Conservation (phyloP, 23 red algal species). For the Gracilaria gracilis region DNA sequence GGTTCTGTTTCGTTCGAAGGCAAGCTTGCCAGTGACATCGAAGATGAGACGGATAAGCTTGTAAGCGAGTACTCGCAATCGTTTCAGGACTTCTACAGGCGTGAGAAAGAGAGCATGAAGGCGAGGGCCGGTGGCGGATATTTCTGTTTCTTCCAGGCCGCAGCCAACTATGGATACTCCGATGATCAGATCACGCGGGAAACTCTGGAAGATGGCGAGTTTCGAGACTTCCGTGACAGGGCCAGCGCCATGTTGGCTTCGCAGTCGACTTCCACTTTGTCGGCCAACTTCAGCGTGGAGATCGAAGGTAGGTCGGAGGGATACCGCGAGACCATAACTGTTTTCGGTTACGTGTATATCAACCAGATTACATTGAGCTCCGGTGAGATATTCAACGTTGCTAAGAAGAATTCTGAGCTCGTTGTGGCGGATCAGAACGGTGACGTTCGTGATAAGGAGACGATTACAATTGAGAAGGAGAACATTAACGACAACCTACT, state of each 20-base stretch:
- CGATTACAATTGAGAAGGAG: neutral
- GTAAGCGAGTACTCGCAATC: neutral
- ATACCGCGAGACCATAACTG: neutral
- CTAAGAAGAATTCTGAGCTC: slow-evolving; percentile 24
- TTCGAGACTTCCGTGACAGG: neutral
- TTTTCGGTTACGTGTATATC: slow-evolving; percentile 20
- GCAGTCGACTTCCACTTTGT: neutral
- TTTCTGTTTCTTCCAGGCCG: slow-evolving; percentile 34
- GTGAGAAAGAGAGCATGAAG: neutral
- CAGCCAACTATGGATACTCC: slow-evolving; percentile 15
- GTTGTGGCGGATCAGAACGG: slow-evolving; percentile 10
- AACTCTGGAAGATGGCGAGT: neutral
- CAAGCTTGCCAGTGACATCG: slow-evolving; percentile 18
- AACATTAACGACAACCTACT: neutral
- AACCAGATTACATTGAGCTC: slow-evolving; percentile 35
- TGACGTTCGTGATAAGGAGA: neutral
- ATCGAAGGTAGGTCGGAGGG: slow-evolving; percentile 4
- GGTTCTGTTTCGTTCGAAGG: neutral
- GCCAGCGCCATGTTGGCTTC: neutral
- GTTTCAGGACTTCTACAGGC: slow-evolving; percentile 7
- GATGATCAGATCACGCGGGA: neutral
- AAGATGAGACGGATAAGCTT: slow-evolving; percentile 10
- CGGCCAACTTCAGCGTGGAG: neutral
- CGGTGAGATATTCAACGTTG: slow-evolving; percentile 6
- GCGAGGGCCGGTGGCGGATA: slow-evolving; percentile 1